A percentile compares a stretch with the other conserved stretches of the same genome.
phyloP scores from a whole-genome alignment of 805 yeast species.

The Metschnikowia matae region DNA sequence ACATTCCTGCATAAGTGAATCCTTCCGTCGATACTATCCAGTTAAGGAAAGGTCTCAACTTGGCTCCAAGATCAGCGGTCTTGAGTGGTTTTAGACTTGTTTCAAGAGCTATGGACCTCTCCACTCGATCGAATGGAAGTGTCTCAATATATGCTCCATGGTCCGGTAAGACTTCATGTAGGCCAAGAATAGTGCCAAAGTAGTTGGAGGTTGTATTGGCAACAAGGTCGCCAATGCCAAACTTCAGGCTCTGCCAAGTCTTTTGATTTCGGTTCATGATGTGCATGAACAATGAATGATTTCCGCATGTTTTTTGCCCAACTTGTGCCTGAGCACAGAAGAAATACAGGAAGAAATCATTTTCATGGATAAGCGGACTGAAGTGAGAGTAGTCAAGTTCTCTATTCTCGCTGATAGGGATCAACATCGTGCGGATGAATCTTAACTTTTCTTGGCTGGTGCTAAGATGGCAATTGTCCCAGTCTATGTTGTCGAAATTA shows the following conservation, averaged over 20 bases:
- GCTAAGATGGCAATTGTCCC: constrained; percentile 3
- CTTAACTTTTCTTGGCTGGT: constrained; percentile 14
- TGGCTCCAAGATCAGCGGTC: neutral
- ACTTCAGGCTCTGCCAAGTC: neutral
- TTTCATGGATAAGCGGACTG: constrained; percentile 6
- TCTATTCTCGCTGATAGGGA: constrained; percentile 4
- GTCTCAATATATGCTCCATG: neutral
- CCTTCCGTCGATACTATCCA: constrained; percentile 16
- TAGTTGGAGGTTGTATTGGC: constrained; percentile 7
- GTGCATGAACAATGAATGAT: neutral
- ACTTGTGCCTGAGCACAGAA: constrained; percentile 4
- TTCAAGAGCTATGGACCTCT: constrained; percentile 6
- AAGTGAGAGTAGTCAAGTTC: constrained; percentile 1
- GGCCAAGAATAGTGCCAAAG: constrained; percentile 9
- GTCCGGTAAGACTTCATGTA: neutral
- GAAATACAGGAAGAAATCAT: constrained; percentile 12
- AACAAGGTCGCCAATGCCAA: constrained; percentile 5
- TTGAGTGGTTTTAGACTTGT: constrained; percentile 2
- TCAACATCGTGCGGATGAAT: constrained; percentile 12
- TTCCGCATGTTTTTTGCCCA: neutral
- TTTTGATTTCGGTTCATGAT: neutral
- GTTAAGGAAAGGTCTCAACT: constrained; percentile 2
- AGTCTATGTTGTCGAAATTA: constrained; percentile 1
- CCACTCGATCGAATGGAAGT: constrained; percentile 10
- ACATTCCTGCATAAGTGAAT: constrained; percentile 8